These are phyloP conservation scores for Prunus mume DNA, from an alignment of 306 rosid species.

Conservation along the genomic window DNA sequence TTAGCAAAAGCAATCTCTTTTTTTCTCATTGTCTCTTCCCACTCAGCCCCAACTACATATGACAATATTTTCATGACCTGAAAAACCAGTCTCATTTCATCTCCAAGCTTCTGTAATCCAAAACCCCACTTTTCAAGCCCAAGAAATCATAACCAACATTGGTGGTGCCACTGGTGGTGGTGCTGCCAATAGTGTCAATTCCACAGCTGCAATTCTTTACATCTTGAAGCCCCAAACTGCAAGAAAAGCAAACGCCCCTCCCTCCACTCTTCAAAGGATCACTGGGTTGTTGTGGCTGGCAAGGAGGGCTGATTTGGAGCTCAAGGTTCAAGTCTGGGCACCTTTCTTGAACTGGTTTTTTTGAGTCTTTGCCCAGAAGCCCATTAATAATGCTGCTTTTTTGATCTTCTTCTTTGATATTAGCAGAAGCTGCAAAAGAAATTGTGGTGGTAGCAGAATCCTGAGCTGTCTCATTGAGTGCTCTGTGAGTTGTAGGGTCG, in stretches of 20 bases:
- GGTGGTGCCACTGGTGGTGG: constrained; percentile 22
- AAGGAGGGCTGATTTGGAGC: constrained; percentile 82
- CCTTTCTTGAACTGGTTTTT: constrained; percentile 31
- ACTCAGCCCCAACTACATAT: constrained; percentile 16
- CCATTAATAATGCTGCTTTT: constrained; percentile 21
- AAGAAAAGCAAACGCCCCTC: constrained; percentile 40
- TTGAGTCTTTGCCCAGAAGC: constrained; percentile 21
- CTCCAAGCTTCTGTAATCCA: constrained; percentile 85
- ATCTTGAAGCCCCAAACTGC: constrained; percentile 53
- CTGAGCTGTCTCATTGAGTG: constrained; percentile 50
- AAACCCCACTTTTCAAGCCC: constrained; percentile 63
- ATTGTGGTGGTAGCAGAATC: constrained; percentile 38
- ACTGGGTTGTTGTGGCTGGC: constrained; percentile 30
- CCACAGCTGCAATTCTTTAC: constrained; percentile 52
- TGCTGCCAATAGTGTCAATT: constrained; percentile 18
- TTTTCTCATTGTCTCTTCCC: constrained; percentile 8
- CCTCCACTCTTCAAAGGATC: constrained; percentile 40
- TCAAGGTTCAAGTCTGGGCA: constrained; percentile 92
- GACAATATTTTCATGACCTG: not conserved
- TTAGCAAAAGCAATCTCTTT: constrained; percentile 17
- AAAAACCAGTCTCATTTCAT: constrained; percentile 48
- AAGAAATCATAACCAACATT: constrained; percentile 72
- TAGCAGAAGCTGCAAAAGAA: constrained; percentile 48
- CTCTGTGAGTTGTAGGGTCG: constrained; percentile 86
- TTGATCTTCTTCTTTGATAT: constrained; percentile 41